Conservation (phyloP, 257 asterid genomes). For the Primulina huaijiensis region DNA sequence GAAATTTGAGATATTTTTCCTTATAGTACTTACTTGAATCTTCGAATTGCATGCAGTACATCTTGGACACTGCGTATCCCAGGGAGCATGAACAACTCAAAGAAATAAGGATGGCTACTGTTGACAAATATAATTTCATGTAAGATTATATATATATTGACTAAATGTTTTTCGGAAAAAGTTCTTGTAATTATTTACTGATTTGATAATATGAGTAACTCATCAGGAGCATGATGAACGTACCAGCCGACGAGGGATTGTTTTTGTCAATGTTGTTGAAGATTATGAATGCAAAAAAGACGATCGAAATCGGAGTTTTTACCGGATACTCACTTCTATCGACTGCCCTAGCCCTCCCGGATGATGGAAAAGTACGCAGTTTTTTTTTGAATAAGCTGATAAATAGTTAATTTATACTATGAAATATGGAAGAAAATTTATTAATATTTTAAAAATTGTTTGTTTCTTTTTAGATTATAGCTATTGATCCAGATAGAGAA, state of each 20-base stretch:
- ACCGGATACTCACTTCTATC: constrained; percentile 53
- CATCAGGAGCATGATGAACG: constrained; percentile 51
- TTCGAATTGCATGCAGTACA: constrained; percentile 30
- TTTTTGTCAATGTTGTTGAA: constrained; percentile 46
- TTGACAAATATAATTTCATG: constrained; percentile 22
- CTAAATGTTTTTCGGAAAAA: not conserved
- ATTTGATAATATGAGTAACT: too few relatives aligned
- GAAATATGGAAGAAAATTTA: too few relatives aligned
- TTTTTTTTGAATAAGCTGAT: not conserved
- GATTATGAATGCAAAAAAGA: constrained; percentile 52
- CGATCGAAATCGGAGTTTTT: constrained; percentile 55
- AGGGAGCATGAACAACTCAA: constrained; percentile 56
- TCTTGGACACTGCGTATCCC: constrained; percentile 47
- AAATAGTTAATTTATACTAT: not conserved
- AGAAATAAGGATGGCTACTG: constrained; percentile 38
- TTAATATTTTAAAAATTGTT: too few relatives aligned
- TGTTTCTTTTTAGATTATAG: constrained; percentile 30
- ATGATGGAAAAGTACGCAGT: constrained; percentile 38
- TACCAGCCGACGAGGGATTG: constrained; percentile 52
- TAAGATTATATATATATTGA: not conserved
- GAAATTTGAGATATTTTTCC: too few relatives aligned
- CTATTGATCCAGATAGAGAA: constrained; percentile 52
- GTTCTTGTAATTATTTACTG: not conserved
- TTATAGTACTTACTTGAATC: too few relatives aligned
- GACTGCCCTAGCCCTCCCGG: constrained; percentile 53